Evolutionary conservation across 2,329 filamentous ascomycete genomes (phyloP).

Genomic region (Domatiomyces globalis): DNA sequence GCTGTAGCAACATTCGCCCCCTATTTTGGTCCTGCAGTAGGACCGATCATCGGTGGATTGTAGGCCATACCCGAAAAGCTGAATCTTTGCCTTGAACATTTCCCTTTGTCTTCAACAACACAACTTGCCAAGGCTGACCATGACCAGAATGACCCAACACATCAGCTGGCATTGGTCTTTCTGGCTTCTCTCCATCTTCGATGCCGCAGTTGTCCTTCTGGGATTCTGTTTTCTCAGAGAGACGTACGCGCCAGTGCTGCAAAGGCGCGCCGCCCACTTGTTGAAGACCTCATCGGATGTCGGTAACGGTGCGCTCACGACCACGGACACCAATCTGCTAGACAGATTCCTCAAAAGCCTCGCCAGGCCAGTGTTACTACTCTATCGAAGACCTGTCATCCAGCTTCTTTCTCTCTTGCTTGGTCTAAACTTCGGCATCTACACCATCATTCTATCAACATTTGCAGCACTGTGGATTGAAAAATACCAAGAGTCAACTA

Average conservation of each 20-base stretch:
- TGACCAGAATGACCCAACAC: slow-evolving; percentile 13
- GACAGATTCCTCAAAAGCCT: not conserved
- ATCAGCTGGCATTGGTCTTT: slow-evolving; percentile 18
- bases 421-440: slow-evolving; percentile 28
- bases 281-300: slow-evolving; percentile 1
- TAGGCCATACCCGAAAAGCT: too few species aligned
- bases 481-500: slow-evolving; percentile 35
- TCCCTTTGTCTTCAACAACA: too few species aligned
- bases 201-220: slow-evolving; percentile 18
- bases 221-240: slow-evolving; percentile 17
- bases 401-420: slow-evolving; percentile 36
- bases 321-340: not conserved
- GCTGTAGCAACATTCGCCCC: too few species aligned
- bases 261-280: not conserved
- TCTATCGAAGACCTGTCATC: slow-evolving; percentile 41
- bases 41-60: too few species aligned
- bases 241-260: not conserved
- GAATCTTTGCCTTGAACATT: too few species aligned
- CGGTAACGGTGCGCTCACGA: slow-evolving; percentile 1
- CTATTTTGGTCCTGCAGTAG: too few species aligned
- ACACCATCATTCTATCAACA: slow-evolving; percentile 44
- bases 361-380: slow-evolving; percentile 20
- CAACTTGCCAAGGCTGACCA: too few species aligned
- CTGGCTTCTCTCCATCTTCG: slow-evolving; percentile 19
- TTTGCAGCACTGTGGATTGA: slow-evolving; percentile 40